Conservation (phyloP, 2,329 filamentous ascomycete genomes). For the Colletotrichum lini region DNA sequence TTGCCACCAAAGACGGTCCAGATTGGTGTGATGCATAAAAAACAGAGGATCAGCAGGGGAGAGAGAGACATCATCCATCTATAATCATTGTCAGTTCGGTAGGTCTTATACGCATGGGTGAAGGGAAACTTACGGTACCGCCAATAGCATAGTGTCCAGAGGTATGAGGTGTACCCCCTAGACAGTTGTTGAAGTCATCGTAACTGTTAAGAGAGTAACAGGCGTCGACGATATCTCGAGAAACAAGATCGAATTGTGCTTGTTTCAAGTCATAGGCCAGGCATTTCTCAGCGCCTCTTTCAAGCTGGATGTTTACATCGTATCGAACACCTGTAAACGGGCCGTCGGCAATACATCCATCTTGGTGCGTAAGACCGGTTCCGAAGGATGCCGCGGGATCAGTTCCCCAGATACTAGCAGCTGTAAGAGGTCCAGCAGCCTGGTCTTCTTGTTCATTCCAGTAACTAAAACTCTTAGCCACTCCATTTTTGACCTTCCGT, state of each 20-base stretch:
- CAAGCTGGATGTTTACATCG: conserved; percentile 17
- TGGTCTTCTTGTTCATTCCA: conserved; percentile 39
- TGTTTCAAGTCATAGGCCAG: conserved; percentile 27
- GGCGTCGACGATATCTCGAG: conserved; percentile 31
- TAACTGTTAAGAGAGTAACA: conserved; percentile 28
- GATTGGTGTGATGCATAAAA: conserved; percentile 37
- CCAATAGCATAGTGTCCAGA: conserved; percentile 32
- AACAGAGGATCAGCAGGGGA: conserved; percentile 37
- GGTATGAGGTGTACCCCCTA: conserved; percentile 23
- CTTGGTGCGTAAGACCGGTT: conserved; percentile 40
- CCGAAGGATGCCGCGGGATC: conserved; percentile 49
- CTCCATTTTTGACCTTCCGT: too few species aligned
- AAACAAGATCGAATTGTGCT: conserved; percentile 18
- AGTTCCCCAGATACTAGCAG: conserved; percentile 50
- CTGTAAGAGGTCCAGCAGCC: conserved; percentile 21
- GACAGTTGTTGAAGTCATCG: conserved; percentile 26
- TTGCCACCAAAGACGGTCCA: conserved; percentile 37
- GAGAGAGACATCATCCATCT: conserved; percentile 36
- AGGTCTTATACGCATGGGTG: neutral
- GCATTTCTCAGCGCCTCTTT: conserved; percentile 17
- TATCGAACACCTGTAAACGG: conserved; percentile 43
- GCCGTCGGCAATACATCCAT: conserved; percentile 45
- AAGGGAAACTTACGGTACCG: conserved; percentile 20
- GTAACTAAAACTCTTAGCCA: conserved; percentile 1
- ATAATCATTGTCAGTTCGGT: neutral